phyloP scores from a whole-genome alignment of 129 eudicot species.

The Erigeron canadensis region DNA sequence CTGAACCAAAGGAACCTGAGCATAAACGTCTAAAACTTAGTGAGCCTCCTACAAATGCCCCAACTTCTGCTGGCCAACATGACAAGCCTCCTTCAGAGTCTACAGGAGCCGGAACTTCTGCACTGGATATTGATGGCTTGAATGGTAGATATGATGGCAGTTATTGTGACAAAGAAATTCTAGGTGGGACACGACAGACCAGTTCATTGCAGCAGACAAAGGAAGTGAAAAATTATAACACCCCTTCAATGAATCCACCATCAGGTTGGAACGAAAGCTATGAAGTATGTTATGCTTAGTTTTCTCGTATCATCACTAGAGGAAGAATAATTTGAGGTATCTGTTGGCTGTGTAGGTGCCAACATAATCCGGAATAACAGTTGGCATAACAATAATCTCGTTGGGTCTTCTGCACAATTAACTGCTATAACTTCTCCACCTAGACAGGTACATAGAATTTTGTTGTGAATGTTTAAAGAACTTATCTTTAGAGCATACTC shows the following conservation, averaged over 20 bases:
- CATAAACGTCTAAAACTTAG: constrained; percentile 54
- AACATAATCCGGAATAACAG: constrained; percentile 25
- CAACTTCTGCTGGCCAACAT: constrained; percentile 27
- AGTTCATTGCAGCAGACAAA: constrained; percentile 26
- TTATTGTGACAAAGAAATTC: constrained; percentile 25
- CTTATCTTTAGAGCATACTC: background rate
- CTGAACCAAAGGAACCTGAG: constrained; percentile 46
- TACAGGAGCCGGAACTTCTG: constrained; percentile 23
- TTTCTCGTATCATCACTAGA: background rate
- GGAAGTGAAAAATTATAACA: constrained; percentile 29
- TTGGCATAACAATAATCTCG: constrained; percentile 36
- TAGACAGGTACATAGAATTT: constrained; percentile 37
- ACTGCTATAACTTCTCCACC: constrained; percentile 28
- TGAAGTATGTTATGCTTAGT: background rate
- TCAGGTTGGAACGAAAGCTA: constrained; percentile 29
- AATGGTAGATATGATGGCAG: constrained; percentile 30
- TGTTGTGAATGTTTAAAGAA: too few relatives aligned
- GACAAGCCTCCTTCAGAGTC: constrained; percentile 25
- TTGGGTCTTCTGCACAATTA: constrained; percentile 30
- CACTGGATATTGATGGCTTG: constrained; percentile 26
- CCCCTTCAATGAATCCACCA: constrained; percentile 30
- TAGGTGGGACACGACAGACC: constrained; percentile 25
- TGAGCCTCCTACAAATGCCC: constrained; percentile 24
- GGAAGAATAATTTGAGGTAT: constrained; percentile 11
- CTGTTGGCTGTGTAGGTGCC: constrained; percentile 43